Evolutionary conservation across 495 filamentous ascomycete species (phyloP), one percentile per base, ranked within the genome.

Genomic region (Trichoderma reesei): DNA sequence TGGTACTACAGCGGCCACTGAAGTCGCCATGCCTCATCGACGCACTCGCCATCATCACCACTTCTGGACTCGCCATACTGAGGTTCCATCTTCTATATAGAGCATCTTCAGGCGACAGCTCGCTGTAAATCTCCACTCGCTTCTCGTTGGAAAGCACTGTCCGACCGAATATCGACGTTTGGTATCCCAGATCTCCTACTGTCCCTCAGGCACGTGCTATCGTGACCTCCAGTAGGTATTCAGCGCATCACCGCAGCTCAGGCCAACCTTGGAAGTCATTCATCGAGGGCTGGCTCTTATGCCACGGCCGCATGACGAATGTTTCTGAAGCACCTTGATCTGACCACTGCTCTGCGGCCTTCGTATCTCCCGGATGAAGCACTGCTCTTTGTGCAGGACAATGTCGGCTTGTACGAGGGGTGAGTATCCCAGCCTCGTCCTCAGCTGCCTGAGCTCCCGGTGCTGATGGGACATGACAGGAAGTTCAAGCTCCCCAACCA

Each of bases 351-450:
- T 65, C 84, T 96, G 72, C 89, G 95, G 79, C 94, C 94, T 51
- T 86, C 86, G 62, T 86, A 96, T 65, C 82, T 95, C 59, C 90
- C 91, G 67, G 95, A 96, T 78, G 94, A 98, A 74, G 79, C 82
- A 65, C 79, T 97, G 38, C 84, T 98, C 64, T 98, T 97, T 78
- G 91, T 99, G 65, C 92, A 96, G 76, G 90, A 97, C 82, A 89
- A 89, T 74, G 94, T 98, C 71, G 94, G 95, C 69, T 79, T 99
- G 67, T 99, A 99, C 77, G 90, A 97, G 81, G 94, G 95, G 92
- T 97, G 79, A 76, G 87, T 77, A 13, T 18, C 20, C 2, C 34
- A 26, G 51, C 51, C 3, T 14, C 9, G 39, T 60, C 36, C 16
- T 20, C 33, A 64, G 37, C 14, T 6, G 6, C 10, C 33, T 8